Conservation (phyloP, 306 rosid species). For the Casuarina glauca region DNA sequence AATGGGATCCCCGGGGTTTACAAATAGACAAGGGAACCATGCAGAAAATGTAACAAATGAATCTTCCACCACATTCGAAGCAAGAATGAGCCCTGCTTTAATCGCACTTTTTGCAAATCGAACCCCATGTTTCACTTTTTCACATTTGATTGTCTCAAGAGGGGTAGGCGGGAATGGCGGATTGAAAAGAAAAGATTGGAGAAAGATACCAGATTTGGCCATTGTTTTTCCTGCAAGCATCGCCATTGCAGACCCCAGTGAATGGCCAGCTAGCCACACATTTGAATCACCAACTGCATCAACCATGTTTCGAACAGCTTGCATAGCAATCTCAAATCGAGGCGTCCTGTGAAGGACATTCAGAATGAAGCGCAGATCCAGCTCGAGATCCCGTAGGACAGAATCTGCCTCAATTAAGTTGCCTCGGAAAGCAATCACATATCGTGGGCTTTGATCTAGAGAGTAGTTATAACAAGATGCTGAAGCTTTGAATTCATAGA, state of each 20-base stretch:
- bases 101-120: conserved; percentile 72
- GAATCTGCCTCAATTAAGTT: conserved; percentile 61
- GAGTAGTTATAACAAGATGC: conserved; percentile 38
- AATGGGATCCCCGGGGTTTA: conserved; percentile 70
- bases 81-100: conserved; percentile 75
- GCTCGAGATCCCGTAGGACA: conserved; percentile 59
- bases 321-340: conserved; percentile 74
- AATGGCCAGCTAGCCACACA: conserved; percentile 91
- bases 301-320: conserved; percentile 66
- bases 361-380: conserved; percentile 61
- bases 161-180: conserved; percentile 85
- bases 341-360: conserved; percentile 76
- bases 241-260: conserved; percentile 87
- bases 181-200: conserved; percentile 84
- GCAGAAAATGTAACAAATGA: conserved; percentile 60
- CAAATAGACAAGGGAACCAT: conserved; percentile 80
- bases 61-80: conserved; percentile 55
- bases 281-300: conserved; percentile 65
- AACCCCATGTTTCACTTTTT: conserved; percentile 65
- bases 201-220: conserved; percentile 60
- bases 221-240: conserved; percentile 82
- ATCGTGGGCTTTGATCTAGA: conserved; percentile 56
- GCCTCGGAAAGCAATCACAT: conserved; percentile 81
- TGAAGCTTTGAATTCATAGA: conserved; percentile 76
- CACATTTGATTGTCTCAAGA: conserved; percentile 69